Percentiles rank a stretch among this genome's conserved stretches.
Conservation (phyloP, 2,329 filamentous ascomycete genomes). For the Penicillium sp. region DNA sequence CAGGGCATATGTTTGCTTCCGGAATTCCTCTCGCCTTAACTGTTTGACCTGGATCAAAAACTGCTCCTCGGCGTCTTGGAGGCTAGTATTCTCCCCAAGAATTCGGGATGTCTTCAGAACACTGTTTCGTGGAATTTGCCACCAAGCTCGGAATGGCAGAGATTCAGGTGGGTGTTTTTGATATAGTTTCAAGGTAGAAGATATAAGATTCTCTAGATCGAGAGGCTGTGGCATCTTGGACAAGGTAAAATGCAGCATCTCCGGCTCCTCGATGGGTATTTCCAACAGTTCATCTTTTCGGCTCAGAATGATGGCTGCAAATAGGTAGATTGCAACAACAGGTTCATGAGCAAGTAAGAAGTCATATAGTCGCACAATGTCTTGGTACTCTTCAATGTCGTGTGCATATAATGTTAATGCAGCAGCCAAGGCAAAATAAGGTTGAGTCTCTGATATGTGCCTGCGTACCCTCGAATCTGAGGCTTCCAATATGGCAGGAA, state of each 20-base stretch:
- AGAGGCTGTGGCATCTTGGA: slow-evolving; percentile 80
- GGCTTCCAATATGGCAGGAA: slow-evolving; percentile 72
- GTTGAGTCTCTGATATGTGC: slow-evolving; percentile 74
- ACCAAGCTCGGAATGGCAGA: slow-evolving; percentile 64
- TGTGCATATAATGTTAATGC: slow-evolving; percentile 96
- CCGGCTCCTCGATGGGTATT: slow-evolving; percentile 75
- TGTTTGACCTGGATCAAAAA: slow-evolving; percentile 71
- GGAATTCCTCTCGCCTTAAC: slow-evolving; percentile 62
- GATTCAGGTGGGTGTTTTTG: slow-evolving; percentile 65
- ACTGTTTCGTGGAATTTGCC: slow-evolving; percentile 66
- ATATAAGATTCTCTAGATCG: slow-evolving; percentile 73
- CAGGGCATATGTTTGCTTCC: slow-evolving; percentile 48
- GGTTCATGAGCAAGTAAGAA: slow-evolving; percentile 82
- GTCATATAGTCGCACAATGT: slow-evolving; percentile 89
- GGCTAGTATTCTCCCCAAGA: slow-evolving; percentile 53
- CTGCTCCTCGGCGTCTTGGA: slow-evolving; percentile 59
- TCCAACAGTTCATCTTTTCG: slow-evolving; percentile 81
- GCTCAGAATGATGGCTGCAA: slow-evolving; percentile 79
- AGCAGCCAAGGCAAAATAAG: slow-evolving; percentile 89
- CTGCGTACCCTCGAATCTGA: slow-evolving; percentile 68
- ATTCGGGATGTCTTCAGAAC: slow-evolving; percentile 77
- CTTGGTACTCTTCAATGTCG: slow-evolving; percentile 83
- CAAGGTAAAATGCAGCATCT: slow-evolving; percentile 86
- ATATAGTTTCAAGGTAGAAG: slow-evolving; percentile 62
- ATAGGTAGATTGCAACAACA: slow-evolving; percentile 86